Conservation (phyloP, 2,329 filamentous ascomycete species). For the Chaetothyriales sp. region DNA sequence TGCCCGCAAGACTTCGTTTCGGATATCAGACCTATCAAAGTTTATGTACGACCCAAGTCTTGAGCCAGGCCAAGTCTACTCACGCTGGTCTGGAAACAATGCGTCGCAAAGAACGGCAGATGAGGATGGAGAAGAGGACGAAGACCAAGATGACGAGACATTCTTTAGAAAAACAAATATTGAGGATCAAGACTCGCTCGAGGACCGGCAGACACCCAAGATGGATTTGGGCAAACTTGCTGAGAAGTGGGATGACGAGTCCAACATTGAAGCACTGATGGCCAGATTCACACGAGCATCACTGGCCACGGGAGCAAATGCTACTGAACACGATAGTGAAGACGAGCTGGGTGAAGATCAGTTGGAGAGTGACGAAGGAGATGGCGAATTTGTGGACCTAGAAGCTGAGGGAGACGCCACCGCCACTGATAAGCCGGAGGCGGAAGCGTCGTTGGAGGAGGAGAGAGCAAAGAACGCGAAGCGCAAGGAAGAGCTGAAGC, state of each 20-base stretch:
- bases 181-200: conserved; percentile 36
- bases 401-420: conserved; percentile 49
- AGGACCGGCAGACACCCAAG: conserved; percentile 64
- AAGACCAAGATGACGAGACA: conserved; percentile 51
- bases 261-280: conserved; percentile 60
- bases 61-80: conserved; percentile 57
- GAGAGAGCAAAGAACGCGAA: conserved; percentile 84
- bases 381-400: conserved; percentile 72
- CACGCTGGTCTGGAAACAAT: conserved; percentile 62
- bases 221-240: conserved; percentile 71
- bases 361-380: conserved; percentile 44
- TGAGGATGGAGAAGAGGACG: conserved; percentile 39
- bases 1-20: conserved; percentile 53
- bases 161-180: conserved; percentile 45
- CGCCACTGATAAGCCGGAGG: conserved; percentile 25
- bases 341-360: conserved; percentile 43
- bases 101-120: conserved; percentile 43
- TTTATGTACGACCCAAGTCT: conserved; percentile 78
- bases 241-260: conserved; percentile 68
- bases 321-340: conserved; percentile 37
- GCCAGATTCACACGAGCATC: conserved; percentile 60
- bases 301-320: conserved; percentile 41
- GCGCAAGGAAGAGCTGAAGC: conserved; percentile 83
- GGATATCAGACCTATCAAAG: conserved; percentile 66
- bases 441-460: conserved; percentile 50